A percentile compares a stretch with the other conserved stretches of the same genome.
Conservation (phyloP, 306 rosid genomes). For the Ochetophila trinervis region DNA sequence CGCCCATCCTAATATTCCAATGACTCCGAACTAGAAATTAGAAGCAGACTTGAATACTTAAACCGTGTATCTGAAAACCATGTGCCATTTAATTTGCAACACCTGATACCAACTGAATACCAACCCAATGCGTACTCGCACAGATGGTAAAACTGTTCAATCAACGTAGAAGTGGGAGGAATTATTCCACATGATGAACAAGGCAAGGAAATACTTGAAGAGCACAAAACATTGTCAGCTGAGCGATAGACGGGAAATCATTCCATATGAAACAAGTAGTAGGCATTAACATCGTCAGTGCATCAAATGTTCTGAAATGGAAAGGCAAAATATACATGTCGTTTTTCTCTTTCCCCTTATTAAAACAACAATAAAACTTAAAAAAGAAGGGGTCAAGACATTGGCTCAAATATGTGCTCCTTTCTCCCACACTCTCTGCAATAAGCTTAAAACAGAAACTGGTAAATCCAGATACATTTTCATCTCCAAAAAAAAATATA, state of each 20-base stretch:
- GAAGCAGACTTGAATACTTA: too few species aligned
- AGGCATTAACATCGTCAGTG: slow-evolving; percentile 20
- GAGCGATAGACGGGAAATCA: too few species aligned
- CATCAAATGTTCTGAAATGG: slow-evolving; percentile 38
- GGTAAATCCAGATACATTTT: slow-evolving; percentile 38
- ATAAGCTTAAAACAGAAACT: slow-evolving; percentile 38
- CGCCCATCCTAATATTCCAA: too few species aligned
- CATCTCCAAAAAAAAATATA: slow-evolving; percentile 32
- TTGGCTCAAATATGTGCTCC: slow-evolving; percentile 27
- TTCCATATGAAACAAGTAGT: slow-evolving; percentile 6
- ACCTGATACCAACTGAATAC: too few species aligned
- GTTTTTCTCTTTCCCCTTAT: slow-evolving; percentile 57
- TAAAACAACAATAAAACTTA: slow-evolving; percentile 32
- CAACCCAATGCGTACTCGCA: too few species aligned
- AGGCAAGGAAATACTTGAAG: background rate
- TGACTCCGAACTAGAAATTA: too few species aligned
- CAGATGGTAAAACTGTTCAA: too few species aligned
- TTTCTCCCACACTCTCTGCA: slow-evolving; percentile 46
- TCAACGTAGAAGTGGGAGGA: background rate
- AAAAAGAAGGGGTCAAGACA: slow-evolving; percentile 31
- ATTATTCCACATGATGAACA: background rate
- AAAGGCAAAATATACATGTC: slow-evolving; percentile 45
- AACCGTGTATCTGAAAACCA: too few species aligned
- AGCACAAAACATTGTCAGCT: background rate
- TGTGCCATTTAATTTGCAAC: too few species aligned